Conservation (phyloP, 164 flowering plant genomes). For the Annona cherimola region DNA sequence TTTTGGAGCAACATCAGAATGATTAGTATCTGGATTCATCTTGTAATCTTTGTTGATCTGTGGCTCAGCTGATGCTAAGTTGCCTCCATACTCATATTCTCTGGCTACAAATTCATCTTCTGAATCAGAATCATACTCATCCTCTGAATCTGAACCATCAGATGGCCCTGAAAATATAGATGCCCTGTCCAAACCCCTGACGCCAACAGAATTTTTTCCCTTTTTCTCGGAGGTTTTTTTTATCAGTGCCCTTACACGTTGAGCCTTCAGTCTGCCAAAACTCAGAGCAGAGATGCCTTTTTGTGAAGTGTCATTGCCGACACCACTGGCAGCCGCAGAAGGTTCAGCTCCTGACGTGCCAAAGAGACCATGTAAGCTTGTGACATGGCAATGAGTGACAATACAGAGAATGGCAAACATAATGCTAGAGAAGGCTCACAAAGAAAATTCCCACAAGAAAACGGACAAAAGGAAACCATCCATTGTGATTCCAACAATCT, state of each 20-base stretch:
- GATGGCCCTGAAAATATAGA: constrained; percentile 10
- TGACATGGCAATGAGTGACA: not conserved
- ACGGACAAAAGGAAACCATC: not conserved
- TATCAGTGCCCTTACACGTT: constrained; percentile 44
- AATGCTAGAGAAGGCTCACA: not conserved
- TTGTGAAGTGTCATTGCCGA: constrained; percentile 3
- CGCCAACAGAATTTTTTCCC: constrained; percentile 20
- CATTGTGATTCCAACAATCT: not conserved
- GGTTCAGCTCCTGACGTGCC: constrained; percentile 11
- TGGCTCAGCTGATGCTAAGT: constrained; percentile 9
- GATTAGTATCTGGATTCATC: constrained; percentile 5
- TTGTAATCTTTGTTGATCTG: constrained; percentile 11
- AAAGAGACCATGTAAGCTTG: constrained; percentile 7
- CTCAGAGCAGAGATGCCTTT: constrained; percentile 19
- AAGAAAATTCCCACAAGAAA: not conserved
- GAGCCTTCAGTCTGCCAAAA: constrained; percentile 66
- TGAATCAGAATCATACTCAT: constrained; percentile 16
- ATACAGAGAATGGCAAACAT: not conserved
- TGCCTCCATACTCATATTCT: constrained; percentile 18
- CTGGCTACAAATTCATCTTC: constrained; percentile 13
- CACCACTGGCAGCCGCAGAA: not conserved
- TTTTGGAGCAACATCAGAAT: constrained; percentile 3
- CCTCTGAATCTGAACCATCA: constrained; percentile 15
- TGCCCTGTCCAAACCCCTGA: constrained; percentile 14
- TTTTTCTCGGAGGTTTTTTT: constrained; percentile 30